Evolutionary conservation across 805 yeast species (phyloP), one percentile per base, ranked within the genome.

Genomic region (Candida palmyrensis): DNA sequence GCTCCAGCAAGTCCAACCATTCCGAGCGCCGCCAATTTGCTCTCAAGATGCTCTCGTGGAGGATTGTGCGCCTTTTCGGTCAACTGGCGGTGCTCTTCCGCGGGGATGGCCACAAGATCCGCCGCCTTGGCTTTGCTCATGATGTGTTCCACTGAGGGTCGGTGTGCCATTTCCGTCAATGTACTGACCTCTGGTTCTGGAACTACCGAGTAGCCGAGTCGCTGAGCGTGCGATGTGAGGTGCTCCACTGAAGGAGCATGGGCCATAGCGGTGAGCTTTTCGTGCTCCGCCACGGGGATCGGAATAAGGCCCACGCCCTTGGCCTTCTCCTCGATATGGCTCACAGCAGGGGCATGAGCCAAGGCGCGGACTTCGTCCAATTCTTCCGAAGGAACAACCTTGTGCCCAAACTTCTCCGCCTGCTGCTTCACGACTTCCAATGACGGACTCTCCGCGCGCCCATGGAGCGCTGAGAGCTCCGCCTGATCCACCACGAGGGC

Each of bases 361-460:
- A 42, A 21, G 5, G 35, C 28, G 22, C 37, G 30, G 23, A 47
- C 33, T 13, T 37, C 32, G 7, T 31, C 25, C 18, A 38, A 40
- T 17, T 48, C 51, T 11, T 39, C 44, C 3, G 16, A 18, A 45
- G 38, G 25, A 1, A 46, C 8, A 5, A 48, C 29, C 4, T 38
- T 36, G 31, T 46, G 48, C 10, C 41, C 42, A 6, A 27, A 35
- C 6, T 40, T 34, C 3, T 21, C 25, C 0, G 67, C 59, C 21
- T 54, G 51, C 4, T 34, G 38, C 22, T 36, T 45, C 20, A 71
- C 25, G 27, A 51, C 47, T 0, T 57, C 63, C 5, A 51, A 11
- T 13, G 57, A 26, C 5, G 72, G 70, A 7, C 33, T 25, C 14
- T n/a, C n/a, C n/a, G n/a, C n/a, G n/a, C n/a, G n/a, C n/a, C n/a